Evolutionary conservation across 495 filamentous ascomycete species (phyloP), one percentile per base, ranked within the genome.

Genomic region (Penicillium flavigenum): DNA sequence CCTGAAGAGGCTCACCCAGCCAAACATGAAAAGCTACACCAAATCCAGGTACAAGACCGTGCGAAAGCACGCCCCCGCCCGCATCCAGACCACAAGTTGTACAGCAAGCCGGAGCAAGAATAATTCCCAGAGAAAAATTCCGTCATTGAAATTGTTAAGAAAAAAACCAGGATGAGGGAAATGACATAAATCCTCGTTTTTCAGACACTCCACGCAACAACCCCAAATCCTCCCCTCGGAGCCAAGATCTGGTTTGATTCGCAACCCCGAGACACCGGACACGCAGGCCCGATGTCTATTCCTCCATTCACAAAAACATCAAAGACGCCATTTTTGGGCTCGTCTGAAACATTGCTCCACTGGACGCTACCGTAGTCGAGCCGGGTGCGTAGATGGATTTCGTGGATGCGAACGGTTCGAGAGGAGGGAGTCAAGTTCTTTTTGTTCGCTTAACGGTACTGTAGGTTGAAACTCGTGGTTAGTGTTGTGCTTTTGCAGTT

Each of bases 391-490:
- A 54, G 46, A 50, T 47, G 56, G 51, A 51, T 62, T 51, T 72
- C 68, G 67, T 75, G 67, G 72, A 72, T 67, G 69, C 64, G 64
- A 67, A 73, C 54, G 65, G 60, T 65, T 68, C 63, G 71, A 64
- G 62, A 61, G 51, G 50, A 71, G 66, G 64, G 58, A 59, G 62
- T 68, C 49, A 59, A 59, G 64, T 69, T 65, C 61, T 66, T 47
- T 50, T 56, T 63, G 60, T 19, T 57, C 57, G 67, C 73, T 81
- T 82, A 82, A 68, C 80, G 81, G 79, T 79, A 81, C 81, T 82
- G 69, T 61, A 58, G 44, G 63, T 34, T 44, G 4, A 20, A 20
- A 34, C 5, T 32, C 11, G 9, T 47, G 50, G 58, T 66, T 65
- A 57, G 60, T 64, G 19, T 49, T 26, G 22, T 43, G 36, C 2